phyloP scores from a whole-genome alignment of 352 stramenopile genomes.

The Globisporangium irregulare region DNA sequence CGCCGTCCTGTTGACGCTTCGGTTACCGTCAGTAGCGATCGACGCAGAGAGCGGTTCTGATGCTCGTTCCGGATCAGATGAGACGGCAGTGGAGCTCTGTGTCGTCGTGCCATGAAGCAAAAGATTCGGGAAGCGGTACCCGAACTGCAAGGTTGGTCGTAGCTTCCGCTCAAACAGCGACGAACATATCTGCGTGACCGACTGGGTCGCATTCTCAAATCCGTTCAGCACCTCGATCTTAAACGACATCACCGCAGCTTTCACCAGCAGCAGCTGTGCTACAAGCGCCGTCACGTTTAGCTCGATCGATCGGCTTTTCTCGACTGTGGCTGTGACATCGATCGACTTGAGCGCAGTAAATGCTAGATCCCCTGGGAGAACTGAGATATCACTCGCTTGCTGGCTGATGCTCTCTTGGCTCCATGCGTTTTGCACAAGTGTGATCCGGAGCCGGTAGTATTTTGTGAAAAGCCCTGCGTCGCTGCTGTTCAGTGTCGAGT shows the following conservation, averaged over 20 bases:
- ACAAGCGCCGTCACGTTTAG: conserved; percentile 56
- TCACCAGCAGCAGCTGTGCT: conserved; percentile 30
- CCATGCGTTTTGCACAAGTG: conserved; percentile 48
- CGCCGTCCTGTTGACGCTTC: conserved; percentile 14
- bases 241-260: conserved; percentile 43
- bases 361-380: conserved; percentile 13
- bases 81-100: conserved; percentile 41
- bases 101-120: conserved; percentile 18
- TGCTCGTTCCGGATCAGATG: background rate
- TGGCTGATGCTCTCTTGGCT: conserved; percentile 28
- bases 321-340: conserved; percentile 34
- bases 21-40: conserved; percentile 28
- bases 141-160: conserved; percentile 37
- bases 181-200: conserved; percentile 57
- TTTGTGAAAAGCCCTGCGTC: conserved; percentile 37
- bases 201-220: conserved; percentile 18
- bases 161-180: conserved; percentile 58
- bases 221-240: conserved; percentile 48
- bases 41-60: conserved; percentile 17
- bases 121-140: conserved; percentile 48
- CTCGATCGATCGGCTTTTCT: conserved; percentile 44
- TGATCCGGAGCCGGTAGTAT: conserved; percentile 44
- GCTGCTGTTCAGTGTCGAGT: conserved; percentile 8
- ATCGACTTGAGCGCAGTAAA: conserved; percentile 29
- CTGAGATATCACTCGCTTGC: conserved; percentile 4